Base-by-base conservation (phyloP, 495 filamentous ascomycete species). In the Physcia stellaris region DNA sequence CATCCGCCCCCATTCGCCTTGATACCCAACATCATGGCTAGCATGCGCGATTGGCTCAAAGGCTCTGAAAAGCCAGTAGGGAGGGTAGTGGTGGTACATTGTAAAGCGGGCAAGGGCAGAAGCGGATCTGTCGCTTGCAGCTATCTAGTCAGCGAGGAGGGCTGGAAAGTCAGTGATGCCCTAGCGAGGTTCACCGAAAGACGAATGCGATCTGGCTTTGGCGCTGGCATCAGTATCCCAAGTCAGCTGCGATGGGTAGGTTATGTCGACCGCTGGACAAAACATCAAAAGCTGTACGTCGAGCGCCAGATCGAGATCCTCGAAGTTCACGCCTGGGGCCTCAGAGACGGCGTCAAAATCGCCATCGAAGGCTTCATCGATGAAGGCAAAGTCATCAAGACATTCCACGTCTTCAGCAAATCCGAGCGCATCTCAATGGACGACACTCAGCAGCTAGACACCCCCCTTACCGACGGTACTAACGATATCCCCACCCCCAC, bases 61-160 rank as follows among this genome's bases (percentile, higher is more conserved):
- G 72, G 63, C 12, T 60, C 73, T n/a, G 63, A 68, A 9, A 47
- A 42, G 1, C 37, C 49, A 35, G 56, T 53, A n/a, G 64, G 51
- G n/a, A 65, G 85, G 17, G 81, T 94, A 1, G 79, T 78, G 1
- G 88, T 98, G 4, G 84, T 98, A 9, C 90, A 96, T 56, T 96
- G 90, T 62, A 98, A 95, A 58, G 90, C 90, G 2, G 90, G 90
- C 2, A 98, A 98, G 58, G 90, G 90, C 1, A 68, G 90, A 32
- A 90, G 83, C 40, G 90, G 90, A n/a, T 94, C 83, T 1, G 72
- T 86, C 51, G 76, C 78, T 16, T 87, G 82, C 51, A 77, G 76
- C 39, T 96, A 94, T 54, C 62, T 98, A 33, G 92, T 98, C 43
- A 75, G 80, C 15, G 81, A 98, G 53, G 79, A 86, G 46, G 85